Evolutionary conservation across 179 eudicot species (phyloP), one percentile per base, ranked within the genome.

Genomic region (Nepenthes alata): DNA sequence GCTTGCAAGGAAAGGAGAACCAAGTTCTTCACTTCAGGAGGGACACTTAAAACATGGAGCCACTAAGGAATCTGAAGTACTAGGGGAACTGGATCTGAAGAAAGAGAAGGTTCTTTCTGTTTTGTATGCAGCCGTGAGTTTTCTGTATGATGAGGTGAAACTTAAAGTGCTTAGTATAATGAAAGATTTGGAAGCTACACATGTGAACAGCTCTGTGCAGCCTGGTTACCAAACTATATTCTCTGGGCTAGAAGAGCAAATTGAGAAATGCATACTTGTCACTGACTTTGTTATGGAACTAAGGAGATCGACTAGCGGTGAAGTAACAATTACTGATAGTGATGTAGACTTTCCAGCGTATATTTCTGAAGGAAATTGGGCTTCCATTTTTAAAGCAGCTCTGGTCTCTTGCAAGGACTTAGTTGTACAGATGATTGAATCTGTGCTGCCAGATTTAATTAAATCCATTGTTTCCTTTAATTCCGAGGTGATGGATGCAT

Each of bases 401-500:
- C 66, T 87, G 67, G 53, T 72, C 55, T 78, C 88, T 48, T 83
- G 86, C 67, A 91, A 82, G 83, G 89, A 77, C 53, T 75, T 85
- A 64, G 73, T 85, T 62, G 71, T 70, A 55, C 78, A 90, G 55
- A 74, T 91, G 83, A 71, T 74, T 63, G 96, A 87, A 59, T 71
- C 64, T 62, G 89, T 82, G 72, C 54, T 93, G 16, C 95, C 91
- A n/a, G 84, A 81, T 67, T 75, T 88, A 48, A 74, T 94, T 55
- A 80, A 75, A 73, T 82, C 76, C 57, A 74, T 75, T 59, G 69
- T 91, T 58, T 82, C 89, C 41, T 81, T 71, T 54, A 80, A 80
- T 72, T 83, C 95, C 51, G 97, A 94, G 60, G 84, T 87, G 45
- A 85, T 87, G 87, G 96, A 94, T 75, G 82, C 88, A 69, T 84